Evolutionary conservation across 176 grass and related monocot species (phyloP).

Genomic region (Aegilops tauschii): DNA sequence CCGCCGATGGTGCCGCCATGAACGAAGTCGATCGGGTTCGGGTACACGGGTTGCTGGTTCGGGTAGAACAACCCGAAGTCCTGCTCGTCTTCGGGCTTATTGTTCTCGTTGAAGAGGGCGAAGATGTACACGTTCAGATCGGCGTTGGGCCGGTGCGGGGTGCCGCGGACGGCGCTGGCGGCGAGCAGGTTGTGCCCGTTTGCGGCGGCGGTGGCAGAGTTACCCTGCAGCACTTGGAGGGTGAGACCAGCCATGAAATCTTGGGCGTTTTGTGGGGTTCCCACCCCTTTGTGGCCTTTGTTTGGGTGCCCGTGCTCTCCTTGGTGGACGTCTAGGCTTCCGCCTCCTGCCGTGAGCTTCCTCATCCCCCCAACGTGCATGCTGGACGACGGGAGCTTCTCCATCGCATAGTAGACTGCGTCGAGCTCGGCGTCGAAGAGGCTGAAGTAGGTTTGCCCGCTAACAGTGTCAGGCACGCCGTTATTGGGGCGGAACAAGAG

Average conservation of each 20-base stretch:
- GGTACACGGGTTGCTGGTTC: constrained; percentile 44
- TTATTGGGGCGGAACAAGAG: constrained; percentile 46
- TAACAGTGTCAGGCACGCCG: constrained; percentile 22
- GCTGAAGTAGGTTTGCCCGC: constrained; percentile 41
- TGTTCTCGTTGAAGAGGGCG: constrained; percentile 73
- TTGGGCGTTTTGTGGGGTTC: constrained; percentile 3
- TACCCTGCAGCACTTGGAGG: neutral
- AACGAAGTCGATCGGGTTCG: constrained; percentile 3
- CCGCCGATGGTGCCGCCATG: too few relatives aligned
- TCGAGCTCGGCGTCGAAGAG: constrained; percentile 69
- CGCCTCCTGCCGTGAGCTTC: too few relatives aligned
- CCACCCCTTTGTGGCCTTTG: too few relatives aligned
- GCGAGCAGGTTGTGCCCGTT: neutral
- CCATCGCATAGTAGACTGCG: constrained; percentile 53
- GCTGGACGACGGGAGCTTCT: neutral
- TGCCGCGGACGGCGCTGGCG: neutral
- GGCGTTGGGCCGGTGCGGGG: constrained; percentile 29
- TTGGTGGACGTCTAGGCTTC: too few relatives aligned
- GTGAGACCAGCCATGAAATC: constrained; percentile 51
- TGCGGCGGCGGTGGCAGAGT: constrained; percentile 27
- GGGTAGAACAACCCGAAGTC: constrained; percentile 80
- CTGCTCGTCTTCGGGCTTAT: constrained; percentile 31
- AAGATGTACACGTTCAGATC: constrained; percentile 60
- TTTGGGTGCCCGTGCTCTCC: too few relatives aligned
- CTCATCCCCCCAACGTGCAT: neutral